phyloP scores from a whole-genome alignment of 1,284 basidiomycete genomes.

The Boletus holoroseus region DNA sequence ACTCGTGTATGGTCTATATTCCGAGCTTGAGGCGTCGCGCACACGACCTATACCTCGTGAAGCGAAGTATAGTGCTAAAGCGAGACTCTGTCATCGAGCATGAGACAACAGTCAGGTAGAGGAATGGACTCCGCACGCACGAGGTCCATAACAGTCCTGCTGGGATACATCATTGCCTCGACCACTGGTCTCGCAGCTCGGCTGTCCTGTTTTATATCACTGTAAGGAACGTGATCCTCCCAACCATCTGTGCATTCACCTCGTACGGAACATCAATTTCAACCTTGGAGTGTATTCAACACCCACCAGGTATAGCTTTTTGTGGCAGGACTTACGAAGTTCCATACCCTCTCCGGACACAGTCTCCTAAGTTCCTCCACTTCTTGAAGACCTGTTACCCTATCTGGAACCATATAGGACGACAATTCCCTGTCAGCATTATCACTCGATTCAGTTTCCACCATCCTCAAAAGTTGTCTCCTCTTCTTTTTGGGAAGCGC shows the following conservation, averaged over 20 bases:
- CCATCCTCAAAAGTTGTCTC: slow-evolving; percentile 30
- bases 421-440: slow-evolving; percentile 5
- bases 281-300: slow-evolving; percentile 42
- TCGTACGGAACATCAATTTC: slow-evolving; percentile 81
- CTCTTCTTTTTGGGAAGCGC: slow-evolving; percentile 41
- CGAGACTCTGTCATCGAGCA: slow-evolving; percentile 62
- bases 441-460: slow-evolving; percentile 2
- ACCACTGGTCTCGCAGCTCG: slow-evolving; percentile 51
- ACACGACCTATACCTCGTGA: slow-evolving; percentile 70
- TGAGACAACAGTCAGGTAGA: slow-evolving; percentile 6
- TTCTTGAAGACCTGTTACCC: slow-evolving; percentile 75
- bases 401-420: slow-evolving; percentile 77
- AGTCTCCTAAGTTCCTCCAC: slow-evolving; percentile 68
- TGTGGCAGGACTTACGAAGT: slow-evolving; percentile 58
- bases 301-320: background rate
- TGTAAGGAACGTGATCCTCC: slow-evolving; percentile 1
- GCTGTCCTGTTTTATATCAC: slow-evolving; percentile 50
- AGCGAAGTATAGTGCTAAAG: slow-evolving; percentile 90
- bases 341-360: slow-evolving; percentile 77
- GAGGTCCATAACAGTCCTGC: slow-evolving; percentile 86
- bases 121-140: slow-evolving; percentile 40
- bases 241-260: slow-evolving; percentile 40
- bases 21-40: slow-evolving; percentile 28
- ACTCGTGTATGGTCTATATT: slow-evolving; percentile 56
- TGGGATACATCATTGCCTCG: slow-evolving; percentile 76